Evolutionary conservation across 805 yeast species (phyloP), one percentile per base, ranked within the genome.

Genomic region (Metschnikowia lachancei): DNA sequence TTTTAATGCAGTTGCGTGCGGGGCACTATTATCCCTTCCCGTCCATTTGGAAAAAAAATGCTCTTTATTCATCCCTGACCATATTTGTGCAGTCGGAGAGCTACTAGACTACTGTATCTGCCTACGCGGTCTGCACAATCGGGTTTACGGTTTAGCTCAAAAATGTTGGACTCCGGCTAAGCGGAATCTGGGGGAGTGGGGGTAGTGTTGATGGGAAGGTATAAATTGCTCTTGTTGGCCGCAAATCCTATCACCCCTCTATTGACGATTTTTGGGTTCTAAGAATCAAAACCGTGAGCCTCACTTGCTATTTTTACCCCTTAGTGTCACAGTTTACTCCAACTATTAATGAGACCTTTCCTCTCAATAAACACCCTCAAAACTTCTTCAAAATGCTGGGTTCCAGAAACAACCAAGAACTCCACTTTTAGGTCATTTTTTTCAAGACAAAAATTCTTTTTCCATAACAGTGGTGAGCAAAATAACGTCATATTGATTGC

Each of bases 331-430:
- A 37, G 5, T 17, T 26, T 1, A n/a, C 16, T n/a, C 17, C 12
- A 35, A 39, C 42, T 26, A 13, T 62, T 64, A 67, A 57, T 59
- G 28, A 60, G 57, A 52, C 63, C 63, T 51, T 59, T 68, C 35
- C 57, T 68, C 39, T 62, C 62, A 41, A 61, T 71, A 35, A 57
- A 72, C 29, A 55, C 69, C 16, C 63, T 60, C 59, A 69, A 66
- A 54, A 71, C 76, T 39, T 72, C 75, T 43, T 58, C 74, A 39
- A 66, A 73, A 50, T 69, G 74, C 56, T 71, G 75, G 75, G 55
- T 71, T 20, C 63, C 61, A 40, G 43, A 36, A 22, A 30, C 50
- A 12, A 33, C 48, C 26, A 43, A 51, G 10, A 48, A 46, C 20
- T 45, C 46, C 44, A 45, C 52, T 19, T 42, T 47, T 37, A 62